Evolutionary conservation across 352 stramenopile species (phyloP), one percentile per base, ranked within the genome.

Genomic region (Globisporangium rhizosaccharum): DNA sequence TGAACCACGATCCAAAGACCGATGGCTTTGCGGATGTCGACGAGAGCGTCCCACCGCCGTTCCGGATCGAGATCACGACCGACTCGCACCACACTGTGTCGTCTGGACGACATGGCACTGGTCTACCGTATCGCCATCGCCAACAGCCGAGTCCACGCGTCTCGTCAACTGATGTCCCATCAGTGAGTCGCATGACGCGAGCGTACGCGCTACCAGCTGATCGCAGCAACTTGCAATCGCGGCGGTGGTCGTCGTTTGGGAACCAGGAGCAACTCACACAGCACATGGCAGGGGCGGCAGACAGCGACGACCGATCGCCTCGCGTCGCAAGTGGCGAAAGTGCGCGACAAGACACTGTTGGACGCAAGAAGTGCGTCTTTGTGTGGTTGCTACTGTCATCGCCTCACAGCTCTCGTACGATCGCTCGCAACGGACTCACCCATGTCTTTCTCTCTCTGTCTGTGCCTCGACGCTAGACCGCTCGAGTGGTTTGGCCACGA

Each of bases 21-120:
- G 85, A 94, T 39, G 85, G 85, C 0, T 94, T 94, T 59, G 73
- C 84, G 0, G 80, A 88, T 1, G 78, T 94, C 0, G 85, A 94
- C 28, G 85, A 94, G 54, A 90, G 73, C 10, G 73, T 92, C 3
- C 85, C 85, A 0, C 77, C 80, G 3, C 85, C 85, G n/a, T 94
- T 94, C 52, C 68, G 75, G 9, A 90, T 94, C 25, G 65, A 94
- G 59, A 83, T 94, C 48, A 89, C 81, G 3, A 94, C 80, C 0
- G 68, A 85, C 51, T 67, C 69, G 2, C 57, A 57, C 9, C 53
- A 67, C 23, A 2, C 49, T 15, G 14, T 37, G 44, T 36, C 33
- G 50, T 44, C 28, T 8, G 26, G 33, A 3, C 51, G 25, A 5
- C 33, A 6, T 12, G 33, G 33, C 10, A 2, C 33, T 12, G 33